phyloP scores from a whole-genome alignment of 257 asterid species.

The Catharanthus roseus region DNA sequence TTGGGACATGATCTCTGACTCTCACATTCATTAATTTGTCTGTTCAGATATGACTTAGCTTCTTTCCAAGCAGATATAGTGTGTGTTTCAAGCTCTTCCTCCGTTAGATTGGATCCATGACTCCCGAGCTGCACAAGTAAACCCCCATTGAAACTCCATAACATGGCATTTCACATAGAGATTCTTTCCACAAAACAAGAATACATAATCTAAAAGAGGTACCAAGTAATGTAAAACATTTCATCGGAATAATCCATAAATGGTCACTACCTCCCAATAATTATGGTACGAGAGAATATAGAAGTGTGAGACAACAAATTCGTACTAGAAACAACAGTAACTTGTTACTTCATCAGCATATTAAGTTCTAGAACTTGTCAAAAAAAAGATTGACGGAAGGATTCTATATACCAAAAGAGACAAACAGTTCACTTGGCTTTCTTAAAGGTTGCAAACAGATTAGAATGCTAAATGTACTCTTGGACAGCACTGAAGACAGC shows the following conservation, averaged over 20 bases:
- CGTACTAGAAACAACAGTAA: background rate
- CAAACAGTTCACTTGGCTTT: background rate
- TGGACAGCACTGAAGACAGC: background rate
- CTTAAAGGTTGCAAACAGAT: background rate
- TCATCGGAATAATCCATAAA: background rate
- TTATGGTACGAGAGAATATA: background rate
- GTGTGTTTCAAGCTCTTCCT: constrained; percentile 33
- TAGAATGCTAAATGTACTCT: background rate
- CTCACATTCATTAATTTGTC: constrained; percentile 17
- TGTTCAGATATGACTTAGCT: constrained; percentile 16
- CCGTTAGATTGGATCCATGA: constrained; percentile 31
- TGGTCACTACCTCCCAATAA: background rate
- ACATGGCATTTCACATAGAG: background rate
- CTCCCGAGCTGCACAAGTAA: constrained; percentile 27
- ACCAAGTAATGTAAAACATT: background rate
- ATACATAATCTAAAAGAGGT: background rate
- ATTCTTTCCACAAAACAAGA: background rate
- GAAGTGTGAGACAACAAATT: background rate
- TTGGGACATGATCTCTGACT: constrained; percentile 22
- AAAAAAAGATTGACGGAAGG: background rate
- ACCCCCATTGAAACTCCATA: background rate
- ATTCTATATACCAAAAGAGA: background rate
- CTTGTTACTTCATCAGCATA: background rate
- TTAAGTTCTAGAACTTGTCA: background rate
- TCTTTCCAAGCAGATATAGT: constrained; percentile 36